These are phyloP conservation scores for Piper betle DNA, from an alignment of 164 flowering plant species.

Conservation along the genomic window DNA sequence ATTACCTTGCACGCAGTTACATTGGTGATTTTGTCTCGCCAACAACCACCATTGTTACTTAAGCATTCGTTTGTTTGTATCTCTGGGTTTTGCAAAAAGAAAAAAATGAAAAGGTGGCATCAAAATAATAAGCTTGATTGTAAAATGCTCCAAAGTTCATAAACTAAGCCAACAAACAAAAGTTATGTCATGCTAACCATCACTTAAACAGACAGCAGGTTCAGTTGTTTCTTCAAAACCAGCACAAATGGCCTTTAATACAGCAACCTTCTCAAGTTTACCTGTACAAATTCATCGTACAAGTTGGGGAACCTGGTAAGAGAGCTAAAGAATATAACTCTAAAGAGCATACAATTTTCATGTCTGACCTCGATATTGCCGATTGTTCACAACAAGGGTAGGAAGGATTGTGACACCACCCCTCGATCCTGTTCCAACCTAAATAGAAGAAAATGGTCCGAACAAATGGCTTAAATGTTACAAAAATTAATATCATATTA, in stretches of 20 bases:
- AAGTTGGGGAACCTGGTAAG: slow-evolving; percentile 1
- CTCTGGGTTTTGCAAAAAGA: slow-evolving; percentile 27
- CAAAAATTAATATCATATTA: background rate
- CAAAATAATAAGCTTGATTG: background rate
- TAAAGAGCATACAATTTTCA: too few relatives aligned
- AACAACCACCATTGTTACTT: slow-evolving; percentile 89
- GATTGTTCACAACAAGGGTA: slow-evolving; percentile 83
- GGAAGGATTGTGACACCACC: slow-evolving; percentile 99
- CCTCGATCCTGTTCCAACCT: slow-evolving; percentile 92
- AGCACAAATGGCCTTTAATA: slow-evolving; percentile 90
- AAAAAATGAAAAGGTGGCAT: background rate
- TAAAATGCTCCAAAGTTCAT: background rate
- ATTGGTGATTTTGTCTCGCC: slow-evolving; percentile 68
- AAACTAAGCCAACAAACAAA: background rate
- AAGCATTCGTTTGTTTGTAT: slow-evolving; percentile 92
- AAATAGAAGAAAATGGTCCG: slow-evolving; percentile 7
- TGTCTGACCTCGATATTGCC: slow-evolving; percentile 82
- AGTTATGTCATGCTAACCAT: slow-evolving; percentile 34
- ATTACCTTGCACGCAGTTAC: slow-evolving; percentile 87
- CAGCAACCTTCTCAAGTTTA: slow-evolving; percentile 90
- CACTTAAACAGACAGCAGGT: slow-evolving; percentile 80
- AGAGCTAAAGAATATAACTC: slow-evolving; percentile 6
- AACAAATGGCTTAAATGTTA: background rate
- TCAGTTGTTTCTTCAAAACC: slow-evolving; percentile 99
- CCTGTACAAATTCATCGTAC: slow-evolving; percentile 26